Conservation (phyloP, 2,329 filamentous ascomycete genomes). For the Botrytis cinerea region DNA sequence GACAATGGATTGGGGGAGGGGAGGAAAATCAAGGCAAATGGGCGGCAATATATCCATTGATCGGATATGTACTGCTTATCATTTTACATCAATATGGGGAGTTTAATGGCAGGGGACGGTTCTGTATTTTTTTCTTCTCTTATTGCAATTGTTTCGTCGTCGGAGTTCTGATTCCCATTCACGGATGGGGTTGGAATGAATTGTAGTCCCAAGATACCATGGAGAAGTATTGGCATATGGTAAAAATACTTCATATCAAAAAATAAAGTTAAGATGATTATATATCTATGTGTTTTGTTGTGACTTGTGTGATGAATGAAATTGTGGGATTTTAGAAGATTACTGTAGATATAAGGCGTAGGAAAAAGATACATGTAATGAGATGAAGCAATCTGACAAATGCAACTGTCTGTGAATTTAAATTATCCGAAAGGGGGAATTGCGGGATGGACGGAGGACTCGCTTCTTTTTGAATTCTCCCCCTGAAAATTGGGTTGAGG, state of each 20-base stretch:
- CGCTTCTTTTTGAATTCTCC: not conserved
- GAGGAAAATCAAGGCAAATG: conserved; percentile 12
- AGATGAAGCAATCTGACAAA: not conserved
- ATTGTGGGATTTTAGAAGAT: not conserved
- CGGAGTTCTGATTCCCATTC: conserved; percentile 11
- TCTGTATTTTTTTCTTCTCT: conserved; percentile 7
- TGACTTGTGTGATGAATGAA: not conserved
- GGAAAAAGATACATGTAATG: not conserved
- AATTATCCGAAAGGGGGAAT: not conserved
- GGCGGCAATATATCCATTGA: not conserved
- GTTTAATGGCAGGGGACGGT: conserved; percentile 25
- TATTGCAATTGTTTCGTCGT: conserved; percentile 12
- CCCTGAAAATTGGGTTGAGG: not conserved
- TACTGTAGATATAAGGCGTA: not conserved
- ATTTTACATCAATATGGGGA: conserved; percentile 22
- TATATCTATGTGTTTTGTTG: not conserved
- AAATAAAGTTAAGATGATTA: conserved; percentile 6
- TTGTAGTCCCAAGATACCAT: conserved; percentile 23
- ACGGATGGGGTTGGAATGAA: conserved; percentile 6
- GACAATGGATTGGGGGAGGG: conserved; percentile 2
- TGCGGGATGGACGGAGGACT: not conserved
- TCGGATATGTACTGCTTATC: conserved; percentile 14
- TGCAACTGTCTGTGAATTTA: not conserved
- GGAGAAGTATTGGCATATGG: conserved; percentile 20
- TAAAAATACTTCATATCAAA: conserved; percentile 18